Evolutionary conservation across 225 moss, liverwort and hornwort species (phyloP).

Genomic region (Pseudisothecium myosuroides): DNA sequence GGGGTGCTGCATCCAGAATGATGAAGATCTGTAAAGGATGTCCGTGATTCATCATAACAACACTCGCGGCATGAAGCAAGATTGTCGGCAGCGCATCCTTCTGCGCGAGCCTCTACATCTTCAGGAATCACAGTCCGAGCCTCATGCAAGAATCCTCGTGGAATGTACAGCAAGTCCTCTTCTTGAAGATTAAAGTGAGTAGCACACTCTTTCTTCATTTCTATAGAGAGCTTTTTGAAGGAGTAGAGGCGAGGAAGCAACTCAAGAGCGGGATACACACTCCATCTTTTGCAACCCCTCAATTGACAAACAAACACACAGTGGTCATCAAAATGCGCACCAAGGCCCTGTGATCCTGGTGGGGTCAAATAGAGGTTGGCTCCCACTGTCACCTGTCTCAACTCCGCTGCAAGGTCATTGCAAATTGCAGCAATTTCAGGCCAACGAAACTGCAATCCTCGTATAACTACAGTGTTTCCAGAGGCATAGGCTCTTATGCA

Average conservation of each 20-base stretch:
- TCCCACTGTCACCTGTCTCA: slow-evolving; percentile 81
- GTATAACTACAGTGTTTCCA: slow-evolving; percentile 63
- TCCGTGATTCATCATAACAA: background rate
- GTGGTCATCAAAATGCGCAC: slow-evolving; percentile 76
- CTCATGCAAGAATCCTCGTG: slow-evolving; percentile 73
- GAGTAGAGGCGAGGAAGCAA: slow-evolving; percentile 62
- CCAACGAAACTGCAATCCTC: slow-evolving; percentile 67
- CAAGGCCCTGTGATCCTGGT: slow-evolving; percentile 63
- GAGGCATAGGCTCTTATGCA: slow-evolving; percentile 35
- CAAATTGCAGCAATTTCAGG: slow-evolving; percentile 45
- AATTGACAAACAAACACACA: slow-evolving; percentile 79
- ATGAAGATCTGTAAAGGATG: background rate
- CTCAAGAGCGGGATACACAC: slow-evolving; percentile 34
- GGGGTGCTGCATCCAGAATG: background rate
- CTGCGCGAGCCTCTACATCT: background rate
- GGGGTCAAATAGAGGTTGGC: slow-evolving; percentile 81
- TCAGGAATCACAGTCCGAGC: slow-evolving; percentile 22
- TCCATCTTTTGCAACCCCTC: slow-evolving; percentile 62
- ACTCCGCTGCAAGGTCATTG: slow-evolving; percentile 31
- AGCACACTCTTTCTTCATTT: background rate
- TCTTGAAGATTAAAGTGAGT: slow-evolving; percentile 20
- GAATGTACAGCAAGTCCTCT: slow-evolving; percentile 60
- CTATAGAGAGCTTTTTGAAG: slow-evolving; percentile 3
- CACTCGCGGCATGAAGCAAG: background rate
- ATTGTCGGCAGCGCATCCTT: background rate